phyloP scores from a whole-genome alignment of 106 monocot genomes.

The Alisma plantagoaquatica region DNA sequence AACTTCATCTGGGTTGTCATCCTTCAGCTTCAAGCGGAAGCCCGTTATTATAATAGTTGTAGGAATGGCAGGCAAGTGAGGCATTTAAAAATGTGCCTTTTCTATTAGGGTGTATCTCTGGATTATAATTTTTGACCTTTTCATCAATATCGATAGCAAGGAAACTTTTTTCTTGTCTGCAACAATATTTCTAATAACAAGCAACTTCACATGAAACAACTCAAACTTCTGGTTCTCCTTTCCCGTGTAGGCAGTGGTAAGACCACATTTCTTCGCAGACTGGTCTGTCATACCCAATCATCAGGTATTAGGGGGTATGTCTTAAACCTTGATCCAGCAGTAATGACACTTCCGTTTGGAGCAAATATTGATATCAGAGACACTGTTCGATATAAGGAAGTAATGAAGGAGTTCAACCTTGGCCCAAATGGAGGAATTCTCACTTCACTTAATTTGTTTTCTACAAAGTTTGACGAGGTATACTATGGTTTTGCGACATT shows the following conservation, averaged over 20 bases:
- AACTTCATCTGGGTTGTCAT: conserved; percentile 15
- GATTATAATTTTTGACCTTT: too few species aligned
- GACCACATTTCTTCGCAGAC: conserved; percentile 73
- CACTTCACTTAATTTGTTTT: conserved; percentile 80
- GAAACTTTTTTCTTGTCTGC: too few species aligned
- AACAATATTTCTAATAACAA: background rate
- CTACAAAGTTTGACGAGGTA: conserved; percentile 91
- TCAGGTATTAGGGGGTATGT: conserved; percentile 71
- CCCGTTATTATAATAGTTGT: conserved; percentile 87
- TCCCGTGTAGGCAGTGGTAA: conserved; percentile 68
- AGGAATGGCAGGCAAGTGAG: conserved; percentile 73
- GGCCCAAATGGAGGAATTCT: conserved; percentile 97
- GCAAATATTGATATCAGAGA: conserved; percentile 97
- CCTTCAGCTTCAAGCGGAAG: conserved; percentile 52
- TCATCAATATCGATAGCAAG: too few species aligned
- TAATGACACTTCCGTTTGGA: conserved; percentile 79
- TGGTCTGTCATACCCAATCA: conserved; percentile 61
- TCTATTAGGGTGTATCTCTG: too few species aligned
- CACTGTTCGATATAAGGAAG: conserved; percentile 88
- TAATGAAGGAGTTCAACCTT: conserved; percentile 96
- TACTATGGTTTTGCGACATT: background rate
- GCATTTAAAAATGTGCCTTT: too few species aligned
- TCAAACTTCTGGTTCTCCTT: background rate
- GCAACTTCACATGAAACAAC: background rate
- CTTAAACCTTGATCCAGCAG: conserved; percentile 90